phyloP scores from a whole-genome alignment of 164 flowering plant genomes.

The Berberis thunbergii region DNA sequence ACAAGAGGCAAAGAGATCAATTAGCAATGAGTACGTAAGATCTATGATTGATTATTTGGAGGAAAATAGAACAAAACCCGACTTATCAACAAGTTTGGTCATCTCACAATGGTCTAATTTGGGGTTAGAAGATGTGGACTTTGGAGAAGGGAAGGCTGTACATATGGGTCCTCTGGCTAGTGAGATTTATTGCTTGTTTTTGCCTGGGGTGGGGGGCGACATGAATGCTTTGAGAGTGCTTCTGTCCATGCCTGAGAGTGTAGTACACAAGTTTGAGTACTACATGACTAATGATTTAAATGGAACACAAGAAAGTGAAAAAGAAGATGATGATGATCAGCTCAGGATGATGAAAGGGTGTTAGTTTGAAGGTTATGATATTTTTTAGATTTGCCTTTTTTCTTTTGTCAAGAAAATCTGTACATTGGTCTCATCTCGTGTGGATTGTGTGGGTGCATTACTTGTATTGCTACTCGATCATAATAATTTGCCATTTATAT shows the following conservation, averaged over 20 bases:
- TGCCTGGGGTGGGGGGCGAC: constrained; percentile 35
- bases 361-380: no score
- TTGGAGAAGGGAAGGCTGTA: constrained; percentile 60
- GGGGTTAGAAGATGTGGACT: constrained; percentile 63
- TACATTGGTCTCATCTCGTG: no score
- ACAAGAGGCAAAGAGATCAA: constrained; percentile 43
- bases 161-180: constrained; percentile 44
- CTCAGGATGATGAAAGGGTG: no score
- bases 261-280: constrained; percentile 49
- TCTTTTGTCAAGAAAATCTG: no score
- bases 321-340: no score
- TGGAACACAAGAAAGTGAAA: no score
- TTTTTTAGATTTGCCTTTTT: no score
- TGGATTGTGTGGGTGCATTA: no score
- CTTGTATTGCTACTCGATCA: no score
- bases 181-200: constrained; percentile 50
- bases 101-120: constrained; percentile 72
- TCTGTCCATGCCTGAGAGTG: constrained; percentile 51
- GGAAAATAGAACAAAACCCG: constrained; percentile 35
- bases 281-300: constrained; percentile 32
- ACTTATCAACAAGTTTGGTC: constrained; percentile 55
- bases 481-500: no score
- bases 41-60: constrained; percentile 36
- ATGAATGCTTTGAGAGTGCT: constrained; percentile 49
- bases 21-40: constrained; percentile 39